Evolutionary conservation across 257 asterid genomes (phyloP), one percentile per base, ranked within the genome.

Genomic region (Henckelia pumila): DNA sequence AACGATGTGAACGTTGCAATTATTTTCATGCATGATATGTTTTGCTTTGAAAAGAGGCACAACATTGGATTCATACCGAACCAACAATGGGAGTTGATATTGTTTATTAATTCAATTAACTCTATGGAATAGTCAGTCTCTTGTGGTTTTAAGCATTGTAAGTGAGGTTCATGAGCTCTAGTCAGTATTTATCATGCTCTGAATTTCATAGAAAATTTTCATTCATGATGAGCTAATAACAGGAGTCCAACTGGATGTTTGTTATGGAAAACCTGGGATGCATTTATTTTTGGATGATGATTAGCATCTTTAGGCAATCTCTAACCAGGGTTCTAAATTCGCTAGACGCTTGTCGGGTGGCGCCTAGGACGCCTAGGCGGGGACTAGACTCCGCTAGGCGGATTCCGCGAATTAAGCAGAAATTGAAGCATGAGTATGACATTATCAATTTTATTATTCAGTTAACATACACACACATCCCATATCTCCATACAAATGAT

Each of bases 161-260:
- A 52, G 33, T 47, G 24, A 47, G 3, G 2, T 5, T 14, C 23
- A 57, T 5, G 28, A 19, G 63, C 32, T 59, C 25, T 65, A 52
- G 32, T 62, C 2, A 29, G 30, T 44, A 21, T n/a, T 13, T 24
- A 4, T 4, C 59, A 10, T 44, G 56, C 26, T 40, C 14, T 57
- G 65, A 64, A 35, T 28, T 30, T 49, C 56, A 0, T 21, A 61
- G 21, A 14, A 17, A 16, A 50, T 21, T 28, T 37, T 33, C 17
- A 62, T 8, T 16, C 3, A 37, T 56, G 22, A 25, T 57, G 13
- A 64, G 49, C 62, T 50, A 29, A 14, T 64, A 1, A 8, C 5
- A 37, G 44, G 73, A 69, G 26, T 19, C 40, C 22, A 17, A 32
- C 3, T 61, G 25, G 66, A 72, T 44, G 35, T 66, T 25, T 30